These are phyloP conservation scores for Cercospora sojina DNA, from an alignment of 2,329 filamentous ascomycete genomes.

Conservation along the genomic window DNA sequence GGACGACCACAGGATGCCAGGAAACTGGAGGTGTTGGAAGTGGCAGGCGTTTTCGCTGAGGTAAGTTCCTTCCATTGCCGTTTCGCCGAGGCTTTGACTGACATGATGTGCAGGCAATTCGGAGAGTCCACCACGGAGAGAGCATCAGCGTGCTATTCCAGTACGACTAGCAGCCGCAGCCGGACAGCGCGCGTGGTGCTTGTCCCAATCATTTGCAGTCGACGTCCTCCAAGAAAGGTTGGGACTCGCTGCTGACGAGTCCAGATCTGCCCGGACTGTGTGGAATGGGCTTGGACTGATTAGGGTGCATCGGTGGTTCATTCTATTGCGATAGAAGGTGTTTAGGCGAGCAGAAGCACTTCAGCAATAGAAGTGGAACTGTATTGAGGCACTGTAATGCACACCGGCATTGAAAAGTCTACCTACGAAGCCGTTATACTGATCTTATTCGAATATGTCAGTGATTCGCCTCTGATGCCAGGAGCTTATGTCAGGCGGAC, in stretches of 20 bases:
- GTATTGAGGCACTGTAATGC: background rate
- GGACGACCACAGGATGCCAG: conserved; percentile 57
- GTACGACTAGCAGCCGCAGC: conserved; percentile 58
- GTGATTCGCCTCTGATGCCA: background rate
- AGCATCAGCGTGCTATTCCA: conserved; percentile 95
- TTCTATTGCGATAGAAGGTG: background rate
- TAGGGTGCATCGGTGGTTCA: background rate
- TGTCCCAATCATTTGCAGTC: background rate
- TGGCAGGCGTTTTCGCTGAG: conserved; percentile 87
- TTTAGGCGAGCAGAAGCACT: background rate
- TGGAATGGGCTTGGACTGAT: conserved; percentile 3
- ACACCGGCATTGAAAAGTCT: background rate
- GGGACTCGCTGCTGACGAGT: background rate
- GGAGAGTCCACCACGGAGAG: conserved; percentile 94
- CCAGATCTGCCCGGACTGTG: conserved; percentile 1
- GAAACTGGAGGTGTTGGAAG: conserved; percentile 88
- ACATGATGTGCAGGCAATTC: conserved; percentile 64
- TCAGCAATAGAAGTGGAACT: background rate
- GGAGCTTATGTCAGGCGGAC: no score
- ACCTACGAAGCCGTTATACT: background rate
- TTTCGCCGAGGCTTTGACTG: conserved; percentile 15
- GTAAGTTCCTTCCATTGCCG: conserved; percentile 45
- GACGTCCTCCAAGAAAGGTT: background rate
- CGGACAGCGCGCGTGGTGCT: conserved; percentile 13
- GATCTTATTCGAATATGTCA: background rate